Evolutionary conservation across 2,329 filamentous ascomycete species (phyloP).

Genomic region (Verticillium albo-atrum): DNA sequence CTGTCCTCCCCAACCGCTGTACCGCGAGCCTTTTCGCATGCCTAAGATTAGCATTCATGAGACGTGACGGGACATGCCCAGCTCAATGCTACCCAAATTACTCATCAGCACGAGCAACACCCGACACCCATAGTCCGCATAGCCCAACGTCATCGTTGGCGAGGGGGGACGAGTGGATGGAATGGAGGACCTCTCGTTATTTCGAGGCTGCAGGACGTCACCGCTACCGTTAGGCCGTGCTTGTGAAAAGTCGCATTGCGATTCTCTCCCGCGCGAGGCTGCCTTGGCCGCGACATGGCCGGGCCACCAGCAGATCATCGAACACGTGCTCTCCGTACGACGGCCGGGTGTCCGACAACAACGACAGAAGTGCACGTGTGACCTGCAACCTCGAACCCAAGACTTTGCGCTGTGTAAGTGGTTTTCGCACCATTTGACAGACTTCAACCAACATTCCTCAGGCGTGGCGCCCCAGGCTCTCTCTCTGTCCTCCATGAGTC

Average conservation of each 20-base stretch:
- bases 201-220: background rate
- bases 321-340: background rate
- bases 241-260: background rate
- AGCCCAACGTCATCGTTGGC: background rate
- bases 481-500: too few relatives aligned
- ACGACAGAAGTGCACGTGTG: background rate
- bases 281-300: background rate
- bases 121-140: background rate
- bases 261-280: background rate
- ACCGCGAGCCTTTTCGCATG: background rate
- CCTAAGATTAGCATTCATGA: background rate
- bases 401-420: background rate
- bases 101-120: background rate
- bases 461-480: too few relatives aligned
- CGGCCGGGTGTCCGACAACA: background rate
- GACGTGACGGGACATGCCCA: background rate
- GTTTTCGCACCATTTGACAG: background rate
- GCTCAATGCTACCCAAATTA: background rate
- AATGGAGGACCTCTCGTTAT: background rate
- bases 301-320: background rate
- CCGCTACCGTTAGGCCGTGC: background rate
- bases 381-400: background rate
- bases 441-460: too few relatives aligned
- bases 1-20: background rate
- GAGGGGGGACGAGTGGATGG: background rate